Evolutionary conservation across 2,329 filamentous ascomycete species (phyloP), one percentile per base, ranked within the genome.

Genomic region (Zymoseptoria ardabiliae): DNA sequence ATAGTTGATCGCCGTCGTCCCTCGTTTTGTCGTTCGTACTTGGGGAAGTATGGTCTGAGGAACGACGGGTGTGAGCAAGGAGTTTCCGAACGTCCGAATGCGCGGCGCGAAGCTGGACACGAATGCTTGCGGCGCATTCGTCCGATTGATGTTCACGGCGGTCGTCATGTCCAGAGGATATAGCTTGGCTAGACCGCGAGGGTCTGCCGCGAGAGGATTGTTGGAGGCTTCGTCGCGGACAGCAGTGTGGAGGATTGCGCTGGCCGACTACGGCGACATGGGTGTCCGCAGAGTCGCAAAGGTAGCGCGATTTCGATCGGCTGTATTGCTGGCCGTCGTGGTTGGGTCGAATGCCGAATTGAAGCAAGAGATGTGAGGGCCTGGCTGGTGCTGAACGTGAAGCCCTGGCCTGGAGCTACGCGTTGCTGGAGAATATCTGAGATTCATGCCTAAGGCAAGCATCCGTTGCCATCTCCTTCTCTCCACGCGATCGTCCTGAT

Each of bases 1-100:
- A 72, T 99, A 99, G 77, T 97, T 99, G 76, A 97, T 94, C 64
- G 93, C 90, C 35, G 90, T 94, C 1, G 94, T 97, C 59, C 94
- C 94, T 75, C 94, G 88, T 79, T 99, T 97, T 8, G 94, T 97
- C n/a, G 90, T 96, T 72, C 93, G 85, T 68, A 90, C 78, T 48
- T 87, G 84, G 22, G 85, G 86, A 2, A 84, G 75, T 59, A 86
- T 82, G 63, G 85, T 86, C 58, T 83, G 82, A 63, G 88, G 89
- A 62, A 93, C 83, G 63, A 94, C 86, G 41, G 93, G 92, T 22
- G 90, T 90, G 62, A 97, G 84, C 58, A 97, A 85, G 45, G 93
- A 90, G 78, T 97, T 97, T 74, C 88, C 90, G 78, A 95, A 97
- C 65, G 86, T 85, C 72, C 93, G 90, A 71, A 97, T 78, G 71